Evolutionary conservation across 805 yeast species (phyloP).

Genomic region (Candida yuanshanica): DNA sequence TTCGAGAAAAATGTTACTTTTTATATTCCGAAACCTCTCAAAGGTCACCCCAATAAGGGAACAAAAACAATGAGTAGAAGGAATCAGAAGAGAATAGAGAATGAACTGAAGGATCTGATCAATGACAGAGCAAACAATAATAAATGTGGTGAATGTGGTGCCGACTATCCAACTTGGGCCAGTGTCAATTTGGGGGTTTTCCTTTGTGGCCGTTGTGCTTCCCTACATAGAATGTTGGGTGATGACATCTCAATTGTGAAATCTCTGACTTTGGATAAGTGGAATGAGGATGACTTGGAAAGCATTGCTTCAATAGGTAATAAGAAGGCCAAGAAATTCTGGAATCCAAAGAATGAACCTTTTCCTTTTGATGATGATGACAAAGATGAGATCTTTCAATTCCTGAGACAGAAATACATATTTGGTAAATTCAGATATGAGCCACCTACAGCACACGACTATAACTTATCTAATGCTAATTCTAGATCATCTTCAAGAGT

Average conservation of each 20-base stretch:
- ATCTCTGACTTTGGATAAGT: conserved; percentile 65
- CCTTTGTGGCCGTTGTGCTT: conserved; percentile 81
- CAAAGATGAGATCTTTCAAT: conserved; percentile 51
- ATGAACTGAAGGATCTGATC: conserved; percentile 52
- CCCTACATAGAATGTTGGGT: conserved; percentile 65
- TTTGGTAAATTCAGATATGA: conserved; percentile 45
- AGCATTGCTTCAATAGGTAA: conserved; percentile 47
- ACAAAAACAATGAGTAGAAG: conserved; percentile 28
- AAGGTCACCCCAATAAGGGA: not conserved
- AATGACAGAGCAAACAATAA: conserved; percentile 55
- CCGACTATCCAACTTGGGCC: conserved; percentile 49
- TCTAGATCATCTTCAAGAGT: not conserved
- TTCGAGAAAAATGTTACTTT: not conserved
- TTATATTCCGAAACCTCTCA: not conserved
- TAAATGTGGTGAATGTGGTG: conserved; percentile 75
- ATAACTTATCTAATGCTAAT: conserved; percentile 8
- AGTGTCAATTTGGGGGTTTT: conserved; percentile 51
- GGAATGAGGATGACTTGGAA: conserved; percentile 56
- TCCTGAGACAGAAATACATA: conserved; percentile 62
- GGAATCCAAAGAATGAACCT: conserved; percentile 67
- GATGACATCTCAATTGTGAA: conserved; percentile 58
- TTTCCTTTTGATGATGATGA: conserved; percentile 77
- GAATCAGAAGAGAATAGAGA: conserved; percentile 39
- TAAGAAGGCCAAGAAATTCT: conserved; percentile 47
- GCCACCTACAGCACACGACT: conserved; percentile 26